phyloP scores from a whole-genome alignment of 306 rosid species.

The Prunus kanzakura region DNA sequence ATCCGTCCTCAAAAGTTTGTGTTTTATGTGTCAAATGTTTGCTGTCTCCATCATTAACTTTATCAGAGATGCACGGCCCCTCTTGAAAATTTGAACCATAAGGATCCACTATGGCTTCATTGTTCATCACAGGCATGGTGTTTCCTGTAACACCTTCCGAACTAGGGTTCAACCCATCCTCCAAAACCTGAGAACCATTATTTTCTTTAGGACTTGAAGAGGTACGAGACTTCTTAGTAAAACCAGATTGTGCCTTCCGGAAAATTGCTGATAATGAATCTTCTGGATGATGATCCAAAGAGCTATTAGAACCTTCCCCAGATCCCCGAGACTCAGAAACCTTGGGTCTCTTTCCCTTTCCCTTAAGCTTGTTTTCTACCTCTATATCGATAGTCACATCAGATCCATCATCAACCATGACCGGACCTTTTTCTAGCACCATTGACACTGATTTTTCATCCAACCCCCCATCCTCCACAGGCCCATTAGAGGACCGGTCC shows the following conservation, averaged over 20 bases:
- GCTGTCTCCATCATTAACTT: slow-evolving; percentile 37
- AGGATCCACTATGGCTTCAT: slow-evolving; percentile 26
- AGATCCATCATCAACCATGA: slow-evolving; percentile 22
- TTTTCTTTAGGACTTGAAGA: slow-evolving; percentile 38
- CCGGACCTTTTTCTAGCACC: slow-evolving; percentile 15
- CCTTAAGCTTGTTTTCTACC: slow-evolving; percentile 25
- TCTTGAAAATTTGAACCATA: slow-evolving; percentile 34
- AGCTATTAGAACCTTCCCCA: slow-evolving; percentile 35
- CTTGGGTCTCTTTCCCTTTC: slow-evolving; percentile 32
- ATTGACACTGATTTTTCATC: slow-evolving; percentile 22
- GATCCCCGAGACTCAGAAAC: slow-evolving; percentile 27
- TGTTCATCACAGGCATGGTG: slow-evolving; percentile 26
- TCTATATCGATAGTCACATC: slow-evolving; percentile 22
- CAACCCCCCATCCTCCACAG: slow-evolving; percentile 23
- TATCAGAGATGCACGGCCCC: slow-evolving; percentile 27
- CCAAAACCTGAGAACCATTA: slow-evolving; percentile 33
- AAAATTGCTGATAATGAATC: slow-evolving; percentile 55
- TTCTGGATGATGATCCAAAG: slow-evolving; percentile 40
- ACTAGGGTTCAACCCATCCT: slow-evolving; percentile 32
- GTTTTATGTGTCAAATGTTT: slow-evolving; percentile 25
- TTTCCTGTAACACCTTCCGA: slow-evolving; percentile 26
- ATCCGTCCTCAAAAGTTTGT: slow-evolving; percentile 26
- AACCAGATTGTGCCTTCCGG: slow-evolving; percentile 51
- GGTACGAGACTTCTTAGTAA: slow-evolving; percentile 35
- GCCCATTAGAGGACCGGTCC: slow-evolving; percentile 26